Percentiles rank a stretch among this genome's conserved stretches.
phyloP scores from a whole-genome alignment of 1,284 basidiomycete species.

The Cutaneotrichosporon daszewskae region DNA sequence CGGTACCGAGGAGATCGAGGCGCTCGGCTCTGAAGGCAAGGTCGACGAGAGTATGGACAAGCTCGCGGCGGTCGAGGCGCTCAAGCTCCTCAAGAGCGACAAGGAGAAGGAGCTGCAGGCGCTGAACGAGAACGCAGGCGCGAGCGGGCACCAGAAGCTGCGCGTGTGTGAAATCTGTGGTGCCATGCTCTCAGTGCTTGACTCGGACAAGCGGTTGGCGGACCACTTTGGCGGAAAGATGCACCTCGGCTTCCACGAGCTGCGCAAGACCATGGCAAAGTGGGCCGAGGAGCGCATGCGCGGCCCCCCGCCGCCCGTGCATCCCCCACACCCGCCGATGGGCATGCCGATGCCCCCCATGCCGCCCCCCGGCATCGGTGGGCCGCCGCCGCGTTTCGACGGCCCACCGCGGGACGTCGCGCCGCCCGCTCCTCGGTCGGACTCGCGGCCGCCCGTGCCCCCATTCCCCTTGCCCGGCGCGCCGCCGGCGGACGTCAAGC shows the following conservation, averaged over 20 bases:
- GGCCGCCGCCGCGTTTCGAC: not conserved
- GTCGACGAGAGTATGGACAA: constrained; percentile 98
- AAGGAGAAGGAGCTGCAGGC: constrained; percentile 97
- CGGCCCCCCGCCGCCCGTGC: constrained; percentile 42
- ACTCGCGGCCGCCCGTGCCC: constrained; percentile 15
- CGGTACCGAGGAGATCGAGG: constrained; percentile 96
- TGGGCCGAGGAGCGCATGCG: constrained; percentile 84
- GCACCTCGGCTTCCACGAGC: constrained; percentile 97
- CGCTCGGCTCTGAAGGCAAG: constrained; percentile 90
- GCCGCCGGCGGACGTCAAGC: constrained; percentile 42
- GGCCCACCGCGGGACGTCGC: constrained; percentile 12
- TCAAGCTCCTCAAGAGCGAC: constrained; percentile 92
- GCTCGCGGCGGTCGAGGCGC: constrained; percentile 91
- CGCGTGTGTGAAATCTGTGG: constrained; percentile 99
- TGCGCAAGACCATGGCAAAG: constrained; percentile 84
- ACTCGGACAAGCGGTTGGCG: constrained; percentile 95
- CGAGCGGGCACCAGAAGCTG: constrained; percentile 97
- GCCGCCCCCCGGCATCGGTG: too few relatives aligned
- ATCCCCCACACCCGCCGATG: constrained; percentile 20
- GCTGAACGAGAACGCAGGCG: constrained; percentile 95
- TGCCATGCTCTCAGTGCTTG: constrained; percentile 93
- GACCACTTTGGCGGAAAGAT: constrained; percentile 99
- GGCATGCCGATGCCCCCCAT: constrained; percentile 33
- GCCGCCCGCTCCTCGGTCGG: constrained; percentile 13
- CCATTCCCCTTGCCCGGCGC: constrained; percentile 30